Base-by-base conservation (phyloP, 106 monocot species). In the Vanilla planifolia region DNA sequence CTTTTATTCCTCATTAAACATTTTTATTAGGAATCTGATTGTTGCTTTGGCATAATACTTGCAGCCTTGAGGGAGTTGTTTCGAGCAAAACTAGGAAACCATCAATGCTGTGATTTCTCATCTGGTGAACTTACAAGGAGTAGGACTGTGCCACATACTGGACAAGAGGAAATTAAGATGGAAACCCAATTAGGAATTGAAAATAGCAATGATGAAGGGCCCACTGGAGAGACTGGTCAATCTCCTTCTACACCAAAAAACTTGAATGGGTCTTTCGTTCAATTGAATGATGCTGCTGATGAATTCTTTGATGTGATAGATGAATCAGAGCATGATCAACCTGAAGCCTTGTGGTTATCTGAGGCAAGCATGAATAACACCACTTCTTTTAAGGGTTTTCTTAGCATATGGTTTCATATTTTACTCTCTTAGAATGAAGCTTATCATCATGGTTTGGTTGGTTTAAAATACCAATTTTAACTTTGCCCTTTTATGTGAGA, bases 61-160 rank as follows among this genome's bases (percentile, higher is more conserved):
- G 63, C 76, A 98, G 98, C 98, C 37, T 70, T 98, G 58, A 81
- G 98, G 62, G 98, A 98, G 72, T 71, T 92, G 46, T 98, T 85
- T 70, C 75, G 75, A 73, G 91, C 88, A 26, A 88, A 82, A 73
- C 59, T 65, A 60, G 85, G 88, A 47, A 79, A 78, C 36, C 65
- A 44, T 21, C 44, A 59, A 59, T 35, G 29, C 63, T 71, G 57
- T 57, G 72, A 92, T 47, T 91, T 77, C 62, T 88, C 92, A 24
- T 85, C 80, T 20, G 84, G 77, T 62, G 81, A 88, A 64, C 41
- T 85, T 43, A 71, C 40, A 32, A 83, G 76, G 43, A 74, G 72
- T 33, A 56, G 80, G 16, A 27, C 51, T 30, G 22, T 73, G 42
- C 43, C 65, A 15, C 69, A 70, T 33, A 45, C 25, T 64, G 65